Evolutionary conservation across 176 grass and related monocot species (phyloP).

Genomic region (Eremochloa ophiuroides): DNA sequence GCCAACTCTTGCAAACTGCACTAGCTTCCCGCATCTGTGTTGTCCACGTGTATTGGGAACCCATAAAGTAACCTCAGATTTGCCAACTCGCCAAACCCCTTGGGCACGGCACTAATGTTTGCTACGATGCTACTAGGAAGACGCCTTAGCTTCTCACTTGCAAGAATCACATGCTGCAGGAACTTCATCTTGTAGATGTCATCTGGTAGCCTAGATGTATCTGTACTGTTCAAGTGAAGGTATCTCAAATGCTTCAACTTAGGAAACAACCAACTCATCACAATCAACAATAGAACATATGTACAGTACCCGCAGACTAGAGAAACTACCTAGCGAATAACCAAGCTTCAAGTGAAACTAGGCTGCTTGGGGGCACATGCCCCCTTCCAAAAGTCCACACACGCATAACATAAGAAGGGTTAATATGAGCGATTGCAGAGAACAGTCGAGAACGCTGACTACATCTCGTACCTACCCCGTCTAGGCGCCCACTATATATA

Average conservation of each 20-base stretch:
- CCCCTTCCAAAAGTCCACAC: too few relatives aligned
- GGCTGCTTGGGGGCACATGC: too few relatives aligned
- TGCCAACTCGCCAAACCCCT: background rate
- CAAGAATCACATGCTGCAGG: too few relatives aligned
- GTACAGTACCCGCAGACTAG: background rate
- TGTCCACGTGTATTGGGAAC: background rate
- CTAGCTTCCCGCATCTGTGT: too few relatives aligned
- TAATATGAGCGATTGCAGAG: too few relatives aligned
- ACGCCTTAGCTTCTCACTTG: background rate
- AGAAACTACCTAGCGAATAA: background rate
- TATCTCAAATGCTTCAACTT: slow-evolving; percentile 20
- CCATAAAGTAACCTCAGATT: background rate
- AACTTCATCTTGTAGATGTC: background rate
- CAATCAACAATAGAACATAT: background rate
- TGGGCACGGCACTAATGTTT: background rate
- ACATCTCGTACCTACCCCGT: too few relatives aligned
- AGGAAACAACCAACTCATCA: background rate
- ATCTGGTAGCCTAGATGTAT: slow-evolving; percentile 2
- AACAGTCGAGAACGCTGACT: too few relatives aligned
- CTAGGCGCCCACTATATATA: too few relatives aligned
- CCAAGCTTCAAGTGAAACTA: background rate
- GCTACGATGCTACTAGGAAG: background rate
- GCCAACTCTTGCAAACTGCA: background rate
- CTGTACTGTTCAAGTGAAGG: background rate
- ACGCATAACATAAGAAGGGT: too few relatives aligned